Percentiles rank a stretch among this genome's conserved stretches.
Evolutionary conservation across 345 rosid species (phyloP).

Genomic region (Corchorus capsularis): DNA sequence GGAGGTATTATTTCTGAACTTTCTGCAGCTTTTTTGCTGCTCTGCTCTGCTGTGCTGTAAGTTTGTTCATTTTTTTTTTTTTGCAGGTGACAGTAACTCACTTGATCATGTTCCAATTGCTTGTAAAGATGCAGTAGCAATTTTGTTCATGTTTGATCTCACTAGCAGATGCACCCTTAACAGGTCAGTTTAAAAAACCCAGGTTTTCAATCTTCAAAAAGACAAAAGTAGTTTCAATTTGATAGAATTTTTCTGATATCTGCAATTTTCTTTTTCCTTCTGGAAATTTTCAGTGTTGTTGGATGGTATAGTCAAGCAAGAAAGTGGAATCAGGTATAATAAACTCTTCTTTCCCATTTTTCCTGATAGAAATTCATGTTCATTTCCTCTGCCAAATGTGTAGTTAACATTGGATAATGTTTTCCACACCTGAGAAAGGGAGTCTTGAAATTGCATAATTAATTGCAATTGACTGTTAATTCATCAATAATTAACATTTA

Average conservation of each 20-base stretch:
- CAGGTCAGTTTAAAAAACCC: conserved; percentile 43
- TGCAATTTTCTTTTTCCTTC: neutral
- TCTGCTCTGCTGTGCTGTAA: neutral
- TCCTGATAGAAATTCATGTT: neutral
- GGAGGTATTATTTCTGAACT: conserved; percentile 52
- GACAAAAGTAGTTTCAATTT: neutral
- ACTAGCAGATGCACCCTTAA: conserved; percentile 94
- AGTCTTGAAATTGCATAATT: neutral
- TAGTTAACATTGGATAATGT: neutral
- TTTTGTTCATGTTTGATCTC: conserved; percentile 95
- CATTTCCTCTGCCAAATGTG: neutral
- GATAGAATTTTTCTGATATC: neutral
- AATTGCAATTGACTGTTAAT: conserved; percentile 5
- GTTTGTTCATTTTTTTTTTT: neutral
- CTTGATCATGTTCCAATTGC: conserved; percentile 84
- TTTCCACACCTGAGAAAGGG: neutral
- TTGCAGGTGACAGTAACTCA: conserved; percentile 66
- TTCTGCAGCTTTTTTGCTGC: neutral
- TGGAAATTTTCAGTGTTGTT: conserved; percentile 53
- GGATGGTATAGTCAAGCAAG: conserved; percentile 88
- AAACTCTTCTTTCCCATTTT: conserved; percentile 7
- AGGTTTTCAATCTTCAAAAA: neutral
- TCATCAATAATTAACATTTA: neutral
- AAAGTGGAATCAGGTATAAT: conserved; percentile 91
- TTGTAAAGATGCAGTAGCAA: conserved; percentile 96